Evolutionary conservation across 495 filamentous ascomycete genomes (phyloP), one percentile per base, ranked within the genome.

Genomic region (Saxophila tyrrhenica): DNA sequence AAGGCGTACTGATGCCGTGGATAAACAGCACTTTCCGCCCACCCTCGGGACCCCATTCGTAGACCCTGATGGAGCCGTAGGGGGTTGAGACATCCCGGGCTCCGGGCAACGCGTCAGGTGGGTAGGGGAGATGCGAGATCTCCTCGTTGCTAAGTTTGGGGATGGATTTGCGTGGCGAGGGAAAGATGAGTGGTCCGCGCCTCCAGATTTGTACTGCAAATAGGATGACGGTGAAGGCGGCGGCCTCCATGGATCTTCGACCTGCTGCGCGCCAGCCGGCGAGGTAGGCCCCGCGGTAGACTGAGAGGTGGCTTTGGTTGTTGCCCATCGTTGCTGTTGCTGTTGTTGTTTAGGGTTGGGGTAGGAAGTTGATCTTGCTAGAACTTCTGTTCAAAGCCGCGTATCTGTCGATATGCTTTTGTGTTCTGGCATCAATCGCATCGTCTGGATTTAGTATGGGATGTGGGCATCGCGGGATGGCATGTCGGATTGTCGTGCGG

Each of bases 1-100:
- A 85, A 1, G 91, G 86, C 0, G 86, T 97, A 48, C 79, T 84
- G 62, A 94, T 94, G 24, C 91, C 91, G 64, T 94, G 90, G 20
- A 95, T 69, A 21, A 95, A 70, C 35, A 95, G 61, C 0, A 94
- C 84, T 63, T 89, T 95, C 20, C 75, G 70, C 2, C 89, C 90
- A 48, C 79, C 66, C 52, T 82, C 78, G n/a, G 88, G 88, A 9
- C 91, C 91, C 74, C 82, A 95, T 75, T 97, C 91, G 64, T 95
- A 94, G 13, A 89, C 84, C 38, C 86, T 72, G 23, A 89, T 83
- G 23, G 75, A 80, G 20, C 91, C 90, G 60, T 90, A 94, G 54
- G 86, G 85, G 7, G 79, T 86, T 2, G 73, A 65, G 20, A 94
- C 83, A 69, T 89, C 80, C 39, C 87, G 74, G 5, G 72, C 80